Evolutionary conservation across 2,329 filamentous ascomycete species (phyloP), one percentile per base, ranked within the genome.

Genomic region (Colletotrichum gloeosporioides): DNA sequence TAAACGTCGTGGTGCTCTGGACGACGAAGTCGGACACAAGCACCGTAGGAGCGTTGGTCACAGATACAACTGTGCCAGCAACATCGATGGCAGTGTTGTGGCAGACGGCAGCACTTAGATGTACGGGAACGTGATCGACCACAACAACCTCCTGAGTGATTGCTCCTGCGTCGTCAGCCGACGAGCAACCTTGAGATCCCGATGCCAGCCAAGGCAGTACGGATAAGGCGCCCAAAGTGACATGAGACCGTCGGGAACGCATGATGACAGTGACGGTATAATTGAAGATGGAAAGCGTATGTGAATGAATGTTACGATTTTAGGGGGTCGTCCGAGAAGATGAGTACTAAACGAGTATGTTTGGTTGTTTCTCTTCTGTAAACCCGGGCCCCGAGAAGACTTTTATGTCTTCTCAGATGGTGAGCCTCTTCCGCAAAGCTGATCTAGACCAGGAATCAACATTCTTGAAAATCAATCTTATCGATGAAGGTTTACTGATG

Each of bases 81-180:
- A 53, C 2, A 13, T 53, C 44, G n/a, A 53, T 25, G 6, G 22
- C 44, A 53, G 44, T 53, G 44, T 53, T 25, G 1, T 53, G 6
- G 44, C 44, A 53, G 10, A 53, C 44, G 10, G 44, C n/a, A 12
- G 44, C 44, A 3, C 44, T 53, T n/a, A 53, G 0, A 2, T 53
- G 44, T 13, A 22, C n/a, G 4, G 44, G 10, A 25, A 53, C n/a
- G 44, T 53, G n/a, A 4, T 53, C 44, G n/a, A 53, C 6, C 44
- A 53, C n/a, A 22, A 53, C 10, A 22, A 53, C 6, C 44, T 53
- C 44, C n/a, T 53, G 44, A 22, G 44, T 53, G 44, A 53, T 53
- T 53, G n/a, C 44, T 22, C 44, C n/a, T 53, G n/a, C 0, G 2
- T 22, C 0, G n/a, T 13, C n/a, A 53, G 12, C n/a, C 44, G 3